A percentile compares a stretch with the other conserved stretches of the same genome.
phyloP scores from a whole-genome alignment of 1,284 basidiomycete species.

The Meira miltonrushii region DNA sequence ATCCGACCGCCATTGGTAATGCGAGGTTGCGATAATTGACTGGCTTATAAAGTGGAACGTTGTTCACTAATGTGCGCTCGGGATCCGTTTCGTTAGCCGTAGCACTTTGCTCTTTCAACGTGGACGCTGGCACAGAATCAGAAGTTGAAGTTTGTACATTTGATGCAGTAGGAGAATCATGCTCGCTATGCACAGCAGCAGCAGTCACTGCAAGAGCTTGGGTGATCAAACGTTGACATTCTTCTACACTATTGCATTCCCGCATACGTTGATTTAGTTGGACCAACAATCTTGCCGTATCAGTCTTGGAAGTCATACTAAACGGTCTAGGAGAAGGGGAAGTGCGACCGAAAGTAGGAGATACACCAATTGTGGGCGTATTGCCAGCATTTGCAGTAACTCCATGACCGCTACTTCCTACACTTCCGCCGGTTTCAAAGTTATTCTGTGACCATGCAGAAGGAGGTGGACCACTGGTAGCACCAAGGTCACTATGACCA shows the following conservation, averaged over 20 bases:
- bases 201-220: constrained; percentile 20
- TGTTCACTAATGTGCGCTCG: neutral
- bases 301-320: constrained; percentile 1
- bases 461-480: constrained; percentile 1
- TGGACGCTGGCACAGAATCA: neutral
- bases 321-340: neutral
- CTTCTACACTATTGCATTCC: constrained; percentile 29
- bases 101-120: neutral
- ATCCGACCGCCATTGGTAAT: constrained; percentile 18
- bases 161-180: neutral
- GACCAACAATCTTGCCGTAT: constrained; percentile 17
- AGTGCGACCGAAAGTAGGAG: neutral
- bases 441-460: constrained; percentile 1
- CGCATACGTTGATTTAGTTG: constrained; percentile 37
- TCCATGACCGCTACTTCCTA: neutral
- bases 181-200: constrained; percentile 2
- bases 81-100: neutral
- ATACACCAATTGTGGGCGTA: neutral
- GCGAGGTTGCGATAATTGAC: constrained; percentile 1
- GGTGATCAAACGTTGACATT: constrained; percentile 31
- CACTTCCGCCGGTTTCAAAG: neutral
- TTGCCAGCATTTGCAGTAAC: neutral
- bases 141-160: neutral
- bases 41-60: neutral
- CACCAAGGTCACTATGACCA: constrained; percentile 2